These are phyloP conservation scores for Choanephora cucurbitarum DNA, from an alignment of 371 early-diverging fungal genomes.

Conservation along the genomic window DNA sequence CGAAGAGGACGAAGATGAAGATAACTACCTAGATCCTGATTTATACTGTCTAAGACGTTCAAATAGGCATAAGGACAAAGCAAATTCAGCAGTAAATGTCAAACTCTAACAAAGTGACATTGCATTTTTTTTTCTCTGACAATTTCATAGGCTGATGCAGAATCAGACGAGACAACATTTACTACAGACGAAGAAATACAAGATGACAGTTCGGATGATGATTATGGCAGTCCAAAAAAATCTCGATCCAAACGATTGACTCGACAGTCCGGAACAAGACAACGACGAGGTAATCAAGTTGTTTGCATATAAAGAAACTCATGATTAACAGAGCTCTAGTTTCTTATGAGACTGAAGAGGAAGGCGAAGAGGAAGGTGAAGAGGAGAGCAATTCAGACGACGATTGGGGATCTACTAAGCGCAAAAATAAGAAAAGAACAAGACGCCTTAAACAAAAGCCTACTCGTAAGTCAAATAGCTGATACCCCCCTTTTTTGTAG, in stretches of 20 bases:
- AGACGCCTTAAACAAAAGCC: conserved; percentile 6
- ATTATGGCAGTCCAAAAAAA: background rate
- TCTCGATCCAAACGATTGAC: background rate
- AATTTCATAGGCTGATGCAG: conserved; percentile 13
- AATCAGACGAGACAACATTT: conserved; percentile 23
- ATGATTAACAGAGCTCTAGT: no score
- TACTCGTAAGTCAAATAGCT: conserved; percentile 4
- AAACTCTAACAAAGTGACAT: background rate
- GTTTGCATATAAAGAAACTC: no score
- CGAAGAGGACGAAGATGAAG: conserved; percentile 6
- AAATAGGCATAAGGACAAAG: conserved; percentile 14
- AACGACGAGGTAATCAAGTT: conserved; percentile 6
- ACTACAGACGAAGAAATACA: conserved; percentile 24
- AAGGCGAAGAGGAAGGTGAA: background rate
- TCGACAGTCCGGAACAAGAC: background rate
- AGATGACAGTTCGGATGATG: conserved; percentile 11
- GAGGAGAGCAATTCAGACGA: conserved; percentile 12
- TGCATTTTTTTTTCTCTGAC: conserved; percentile 1
- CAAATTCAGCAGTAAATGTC: conserved; percentile 10
- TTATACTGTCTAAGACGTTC: conserved; percentile 29
- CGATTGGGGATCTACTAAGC: conserved; percentile 16
- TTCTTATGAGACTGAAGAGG: conserved; percentile 3
- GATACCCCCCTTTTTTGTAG: background rate
- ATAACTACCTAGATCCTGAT: conserved; percentile 26
- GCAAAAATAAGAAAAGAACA: conserved; percentile 5